A percentile compares a stretch with the other conserved stretches of the same genome.
These are phyloP conservation scores for Mycena kentingensis DNA, from an alignment of 768 basidiomycete genomes.

Conservation along the genomic window DNA sequence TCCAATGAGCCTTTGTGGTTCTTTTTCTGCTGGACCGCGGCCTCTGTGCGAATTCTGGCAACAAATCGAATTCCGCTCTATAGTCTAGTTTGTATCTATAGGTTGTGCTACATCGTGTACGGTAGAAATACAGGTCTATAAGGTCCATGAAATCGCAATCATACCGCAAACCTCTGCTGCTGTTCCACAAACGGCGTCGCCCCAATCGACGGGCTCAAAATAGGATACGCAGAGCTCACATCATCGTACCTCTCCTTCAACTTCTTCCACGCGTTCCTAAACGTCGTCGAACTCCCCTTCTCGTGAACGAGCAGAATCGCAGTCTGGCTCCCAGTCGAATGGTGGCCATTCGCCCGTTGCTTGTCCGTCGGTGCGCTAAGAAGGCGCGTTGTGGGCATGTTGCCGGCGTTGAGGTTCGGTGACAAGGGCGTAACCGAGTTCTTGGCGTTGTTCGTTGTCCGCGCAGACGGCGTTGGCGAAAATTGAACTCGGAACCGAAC, in stretches of 20 bases:
- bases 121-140: too few relatives aligned
- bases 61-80: not conserved
- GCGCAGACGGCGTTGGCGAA: slow-evolving; percentile 22
- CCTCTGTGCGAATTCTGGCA: not conserved
- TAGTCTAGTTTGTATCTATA: not conserved
- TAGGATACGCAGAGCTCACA: slow-evolving; percentile 33
- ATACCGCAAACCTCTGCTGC: slow-evolving; percentile 38
- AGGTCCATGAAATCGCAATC: slow-evolving; percentile 9
- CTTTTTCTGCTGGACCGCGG: too few relatives aligned
- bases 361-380: slow-evolving; percentile 29
- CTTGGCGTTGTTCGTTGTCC: slow-evolving; percentile 16
- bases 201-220: slow-evolving; percentile 45
- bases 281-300: slow-evolving; percentile 88
- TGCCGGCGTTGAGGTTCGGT: slow-evolving; percentile 18
- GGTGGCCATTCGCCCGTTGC: slow-evolving; percentile 30
- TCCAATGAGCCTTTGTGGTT: too few relatives aligned
- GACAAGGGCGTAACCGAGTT: slow-evolving; percentile 26
- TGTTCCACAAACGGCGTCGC: slow-evolving; percentile 45
- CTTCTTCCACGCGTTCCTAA: slow-evolving; percentile 73
- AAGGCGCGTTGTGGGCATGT: slow-evolving; percentile 15
- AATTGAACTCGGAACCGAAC: slow-evolving; percentile 88
- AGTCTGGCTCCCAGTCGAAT: slow-evolving; percentile 47
- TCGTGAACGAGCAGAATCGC: slow-evolving; percentile 81
- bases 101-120: not conserved
- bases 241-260: slow-evolving; percentile 68